These are phyloP conservation scores for Gillenia trifoliata DNA, from an alignment of 306 rosid genomes.

Conservation along the genomic window DNA sequence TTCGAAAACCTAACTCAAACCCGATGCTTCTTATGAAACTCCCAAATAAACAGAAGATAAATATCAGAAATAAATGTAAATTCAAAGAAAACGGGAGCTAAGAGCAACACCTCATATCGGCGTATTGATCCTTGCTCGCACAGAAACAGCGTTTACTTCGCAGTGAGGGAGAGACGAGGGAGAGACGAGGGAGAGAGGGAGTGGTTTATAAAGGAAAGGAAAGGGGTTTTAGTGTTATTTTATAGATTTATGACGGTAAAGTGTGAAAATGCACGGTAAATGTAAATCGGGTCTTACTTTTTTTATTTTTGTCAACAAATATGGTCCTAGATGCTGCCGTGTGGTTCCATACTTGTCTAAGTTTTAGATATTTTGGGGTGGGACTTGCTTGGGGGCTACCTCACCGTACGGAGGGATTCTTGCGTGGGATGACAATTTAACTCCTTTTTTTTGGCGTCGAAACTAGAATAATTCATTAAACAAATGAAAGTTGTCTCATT, in stretches of 20 bases:
- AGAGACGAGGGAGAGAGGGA: not conserved
- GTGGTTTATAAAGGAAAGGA: not conserved
- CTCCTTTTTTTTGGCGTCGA: too few species aligned
- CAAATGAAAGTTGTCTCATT: too few species aligned
- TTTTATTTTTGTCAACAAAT: too few species aligned
- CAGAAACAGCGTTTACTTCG: not conserved
- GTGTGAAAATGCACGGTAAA: not conserved
- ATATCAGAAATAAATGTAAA: not conserved
- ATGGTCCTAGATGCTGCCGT: not conserved
- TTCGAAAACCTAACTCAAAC: not conserved
- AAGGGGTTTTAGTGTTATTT: not conserved
- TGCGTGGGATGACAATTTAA: too few species aligned
- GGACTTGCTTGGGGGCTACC: not conserved
- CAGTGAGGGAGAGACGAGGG: not conserved
- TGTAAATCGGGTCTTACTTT: not conserved
- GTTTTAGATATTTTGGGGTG: not conserved
- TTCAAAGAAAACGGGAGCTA: not conserved
- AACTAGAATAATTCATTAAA: too few species aligned
- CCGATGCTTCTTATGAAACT: not conserved
- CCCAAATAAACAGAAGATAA: not conserved
- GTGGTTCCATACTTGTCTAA: not conserved
- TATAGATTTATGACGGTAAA: not conserved
- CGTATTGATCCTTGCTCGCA: not conserved
- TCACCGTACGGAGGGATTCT: not conserved
- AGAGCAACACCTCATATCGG: conserved; percentile 3